Evolutionary conservation across 2,329 filamentous ascomycete species (phyloP).

Genomic region (Arthrobotrys sphaeroides): DNA sequence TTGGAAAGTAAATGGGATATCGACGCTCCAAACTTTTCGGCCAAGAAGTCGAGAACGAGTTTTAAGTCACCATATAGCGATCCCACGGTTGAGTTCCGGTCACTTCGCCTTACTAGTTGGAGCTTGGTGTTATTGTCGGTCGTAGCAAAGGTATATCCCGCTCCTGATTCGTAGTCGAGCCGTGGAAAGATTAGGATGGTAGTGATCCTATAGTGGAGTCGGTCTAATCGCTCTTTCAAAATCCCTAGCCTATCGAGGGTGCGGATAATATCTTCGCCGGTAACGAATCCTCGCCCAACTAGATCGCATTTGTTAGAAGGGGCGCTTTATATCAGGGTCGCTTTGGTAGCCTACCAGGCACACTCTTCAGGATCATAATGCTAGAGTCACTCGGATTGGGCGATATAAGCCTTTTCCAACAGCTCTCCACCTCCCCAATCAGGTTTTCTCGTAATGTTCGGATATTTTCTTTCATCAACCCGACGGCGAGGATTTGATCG

Average conservation of each 20-base stretch:
- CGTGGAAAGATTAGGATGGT: constrained; percentile 55
- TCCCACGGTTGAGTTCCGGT: constrained; percentile 55
- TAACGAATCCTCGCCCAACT: constrained; percentile 66
- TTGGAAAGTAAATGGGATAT: constrained; percentile 70
- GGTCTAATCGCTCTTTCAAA: constrained; percentile 60
- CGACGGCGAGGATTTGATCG: constrained; percentile 55
- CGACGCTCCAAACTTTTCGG: constrained; percentile 64
- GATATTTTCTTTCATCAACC: constrained; percentile 56
- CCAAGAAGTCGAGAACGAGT: constrained; percentile 66
- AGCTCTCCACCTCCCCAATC: constrained; percentile 65
- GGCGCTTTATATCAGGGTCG: constrained; percentile 28
- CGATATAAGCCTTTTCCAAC: constrained; percentile 76
- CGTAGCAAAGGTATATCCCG: constrained; percentile 58
- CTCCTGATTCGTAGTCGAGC: constrained; percentile 45
- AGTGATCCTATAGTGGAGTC: constrained; percentile 56
- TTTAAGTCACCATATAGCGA: constrained; percentile 63
- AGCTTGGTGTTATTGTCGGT: constrained; percentile 57
- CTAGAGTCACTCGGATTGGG: constrained; percentile 69
- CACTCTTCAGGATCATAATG: constrained; percentile 68
- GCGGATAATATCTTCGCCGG: constrained; percentile 71
- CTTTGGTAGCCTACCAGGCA: constrained; percentile 64
- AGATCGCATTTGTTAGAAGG: constrained; percentile 33
- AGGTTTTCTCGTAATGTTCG: constrained; percentile 50
- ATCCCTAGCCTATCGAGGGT: constrained; percentile 70
- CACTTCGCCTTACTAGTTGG: constrained; percentile 10